Conservation (phyloP, 176 grass and related monocot species). For the Lolium perenne region DNA sequence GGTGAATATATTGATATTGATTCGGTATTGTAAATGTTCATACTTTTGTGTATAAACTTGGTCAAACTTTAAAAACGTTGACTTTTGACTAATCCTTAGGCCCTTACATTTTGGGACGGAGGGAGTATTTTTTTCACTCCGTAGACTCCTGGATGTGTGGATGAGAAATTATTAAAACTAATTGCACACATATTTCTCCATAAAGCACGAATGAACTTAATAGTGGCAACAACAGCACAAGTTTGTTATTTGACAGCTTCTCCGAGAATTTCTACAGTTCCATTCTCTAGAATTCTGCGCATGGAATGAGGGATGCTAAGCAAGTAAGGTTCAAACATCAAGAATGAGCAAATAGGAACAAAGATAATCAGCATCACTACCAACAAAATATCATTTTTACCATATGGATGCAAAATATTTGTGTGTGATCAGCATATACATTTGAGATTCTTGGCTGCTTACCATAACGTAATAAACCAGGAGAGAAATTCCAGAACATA, state of each 20-base stretch:
- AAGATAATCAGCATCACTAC: not conserved
- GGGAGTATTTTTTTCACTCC: slow-evolving; percentile 15
- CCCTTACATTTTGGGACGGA: no score
- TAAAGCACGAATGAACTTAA: slow-evolving; percentile 24
- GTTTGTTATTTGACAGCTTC: slow-evolving; percentile 18
- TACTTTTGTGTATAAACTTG: no score
- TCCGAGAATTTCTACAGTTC: slow-evolving; percentile 9
- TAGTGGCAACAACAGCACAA: not conserved
- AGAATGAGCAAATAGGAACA: slow-evolving; percentile 15
- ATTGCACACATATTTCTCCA: slow-evolving; percentile 7
- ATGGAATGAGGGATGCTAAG: slow-evolving; percentile 5
- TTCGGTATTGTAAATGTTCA: no score
- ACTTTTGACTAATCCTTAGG: no score
- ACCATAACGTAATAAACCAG: slow-evolving; percentile 91
- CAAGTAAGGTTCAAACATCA: slow-evolving; percentile 31
- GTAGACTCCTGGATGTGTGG: slow-evolving; percentile 3
- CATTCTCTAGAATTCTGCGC: not conserved
- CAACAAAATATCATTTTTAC: slow-evolving; percentile 29
- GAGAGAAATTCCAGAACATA: slow-evolving; percentile 86
- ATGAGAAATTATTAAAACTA: slow-evolving; percentile 19
- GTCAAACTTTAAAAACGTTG: no score
- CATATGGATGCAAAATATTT: slow-evolving; percentile 1
- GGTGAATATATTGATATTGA: no score
- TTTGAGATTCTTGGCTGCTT: slow-evolving; percentile 51
- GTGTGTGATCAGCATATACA: slow-evolving; percentile 30